These are phyloP conservation scores for Cylindrotheca closterium DNA, from an alignment of 108 stramenopile genomes.

Conservation along the genomic window DNA sequence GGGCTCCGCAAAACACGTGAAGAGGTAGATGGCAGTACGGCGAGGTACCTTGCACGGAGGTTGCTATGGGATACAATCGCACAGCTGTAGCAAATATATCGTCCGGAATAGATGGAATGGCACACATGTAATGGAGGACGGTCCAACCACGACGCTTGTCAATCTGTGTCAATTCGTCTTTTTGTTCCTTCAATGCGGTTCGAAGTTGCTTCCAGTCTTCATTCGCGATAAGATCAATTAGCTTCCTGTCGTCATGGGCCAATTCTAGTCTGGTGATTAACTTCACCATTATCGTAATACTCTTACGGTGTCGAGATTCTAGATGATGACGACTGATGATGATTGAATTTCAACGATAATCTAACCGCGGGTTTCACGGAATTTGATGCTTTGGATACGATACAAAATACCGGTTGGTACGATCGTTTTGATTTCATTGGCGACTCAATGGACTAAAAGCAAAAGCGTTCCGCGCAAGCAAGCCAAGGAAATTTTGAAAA, in stretches of 20 bases:
- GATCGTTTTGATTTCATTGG: too few species aligned
- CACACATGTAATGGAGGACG: constrained; percentile 31
- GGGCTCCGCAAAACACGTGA: constrained; percentile 30
- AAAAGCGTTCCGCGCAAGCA: too few species aligned
- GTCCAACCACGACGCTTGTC: constrained; percentile 32
- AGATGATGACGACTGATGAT: too few species aligned
- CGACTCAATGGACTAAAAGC: too few species aligned
- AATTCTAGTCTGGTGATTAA: too few species aligned
- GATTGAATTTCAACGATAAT: too few species aligned
- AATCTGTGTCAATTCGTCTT: constrained; percentile 11
- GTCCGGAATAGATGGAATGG: constrained; percentile 11
- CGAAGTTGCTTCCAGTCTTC: constrained; percentile 28
- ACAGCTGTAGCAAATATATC: constrained; percentile 24
- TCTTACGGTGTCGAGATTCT: too few species aligned
- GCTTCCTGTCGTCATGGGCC: background rate
- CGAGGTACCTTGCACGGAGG: constrained; percentile 31
- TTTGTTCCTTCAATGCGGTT: constrained; percentile 13
- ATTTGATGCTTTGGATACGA: too few species aligned
- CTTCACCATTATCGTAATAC: too few species aligned
- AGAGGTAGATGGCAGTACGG: constrained; percentile 36
- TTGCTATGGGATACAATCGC: constrained; percentile 22
- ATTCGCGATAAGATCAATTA: constrained; percentile 19
- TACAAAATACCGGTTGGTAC: too few species aligned
- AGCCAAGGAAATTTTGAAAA: too few species aligned
- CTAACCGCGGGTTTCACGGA: too few species aligned